Percentiles rank a stretch among this genome's conserved stretches.
These are phyloP conservation scores for Aphanomyces cochlioides DNA, from an alignment of 352 stramenopile genomes.

Conservation along the genomic window DNA sequence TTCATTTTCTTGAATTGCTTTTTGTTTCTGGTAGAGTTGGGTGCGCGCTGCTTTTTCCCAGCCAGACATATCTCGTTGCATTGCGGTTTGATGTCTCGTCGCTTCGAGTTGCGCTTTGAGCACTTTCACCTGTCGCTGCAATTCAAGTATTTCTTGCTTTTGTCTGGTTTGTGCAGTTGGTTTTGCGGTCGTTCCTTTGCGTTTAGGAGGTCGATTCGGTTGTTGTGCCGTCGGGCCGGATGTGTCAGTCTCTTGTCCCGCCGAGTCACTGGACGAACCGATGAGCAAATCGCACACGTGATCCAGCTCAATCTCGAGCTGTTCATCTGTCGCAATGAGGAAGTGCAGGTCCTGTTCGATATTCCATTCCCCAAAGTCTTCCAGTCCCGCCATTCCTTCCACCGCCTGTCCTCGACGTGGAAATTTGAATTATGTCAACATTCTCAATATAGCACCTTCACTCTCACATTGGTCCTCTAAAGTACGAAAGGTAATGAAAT, in stretches of 20 bases:
- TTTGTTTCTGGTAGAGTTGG: not conserved
- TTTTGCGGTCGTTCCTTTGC: no score
- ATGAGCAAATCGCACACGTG: conserved; percentile 11
- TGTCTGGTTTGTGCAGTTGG: not conserved
- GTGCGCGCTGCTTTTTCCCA: not conserved
- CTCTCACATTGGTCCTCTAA: no score
- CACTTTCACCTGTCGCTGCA: conserved; percentile 2
- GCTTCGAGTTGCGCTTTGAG: conserved; percentile 3
- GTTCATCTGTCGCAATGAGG: conserved; percentile 13
- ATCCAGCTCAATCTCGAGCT: conserved; percentile 9
- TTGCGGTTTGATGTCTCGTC: not conserved
- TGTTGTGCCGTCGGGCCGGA: no score
- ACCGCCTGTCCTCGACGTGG: no score
- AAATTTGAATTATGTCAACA: no score
- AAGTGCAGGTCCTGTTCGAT: conserved; percentile 14
- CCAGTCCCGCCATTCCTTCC: not conserved
- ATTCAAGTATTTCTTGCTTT: conserved; percentile 3
- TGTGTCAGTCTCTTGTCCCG: no score
- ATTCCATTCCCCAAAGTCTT: not conserved
- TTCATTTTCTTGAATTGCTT: no score
- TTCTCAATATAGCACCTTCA: no score
- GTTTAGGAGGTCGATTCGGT: no score
- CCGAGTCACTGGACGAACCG: not conserved
- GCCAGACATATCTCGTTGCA: not conserved
- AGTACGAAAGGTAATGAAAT: no score